Evolutionary conservation across 768 basidiomycete genomes (phyloP), one percentile per base, ranked within the genome.

Genomic region (Mycena capillaripes): DNA sequence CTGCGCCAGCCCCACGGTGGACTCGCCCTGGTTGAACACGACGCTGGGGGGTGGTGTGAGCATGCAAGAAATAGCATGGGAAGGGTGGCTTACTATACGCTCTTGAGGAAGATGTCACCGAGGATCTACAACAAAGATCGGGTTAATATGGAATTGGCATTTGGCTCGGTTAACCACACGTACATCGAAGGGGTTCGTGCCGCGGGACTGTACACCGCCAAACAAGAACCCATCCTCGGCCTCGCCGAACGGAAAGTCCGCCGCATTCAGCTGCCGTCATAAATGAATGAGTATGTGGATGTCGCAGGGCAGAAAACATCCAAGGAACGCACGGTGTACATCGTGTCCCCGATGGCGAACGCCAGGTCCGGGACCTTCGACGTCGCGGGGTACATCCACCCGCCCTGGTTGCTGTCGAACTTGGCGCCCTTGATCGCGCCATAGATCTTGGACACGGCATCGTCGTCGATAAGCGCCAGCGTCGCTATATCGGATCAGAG

Each of bases 341-440:
- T 70, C 56, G 66, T 76, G 60, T 78, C 76, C 21, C 84, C 84
- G 66, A 83, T 77, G 11, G 82, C 82, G 69, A 84, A 80, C 58
- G 76, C 70, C 52, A 84, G 62, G 27, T 77, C 76, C 6, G 82
- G 82, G 42, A 83, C 66, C 42, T 66, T 68, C n/a, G 81, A 78
- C 52, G 78, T 60, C 12, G 77, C 50, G 30, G 84, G 83, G 72
- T 79, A 82, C 63, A 82, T 79, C 79, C 80, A 85, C 34, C 84
- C 84, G 71, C 84, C 84, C 50, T 81, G 80, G 57, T 76, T 50
- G 64, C 81, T 74, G 78, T 81, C 80, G 69, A 79, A 80, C 50
- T 66, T 77, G 14, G 84, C 82, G 52, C 84, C 84, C 17, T 80
- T 67, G 73, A 85, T 83, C 17, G 75, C 62, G 55, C 72, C 78